These are phyloP conservation scores for Alisma plantagoaquatica DNA, from an alignment of 106 monocot genomes.

Conservation along the genomic window DNA sequence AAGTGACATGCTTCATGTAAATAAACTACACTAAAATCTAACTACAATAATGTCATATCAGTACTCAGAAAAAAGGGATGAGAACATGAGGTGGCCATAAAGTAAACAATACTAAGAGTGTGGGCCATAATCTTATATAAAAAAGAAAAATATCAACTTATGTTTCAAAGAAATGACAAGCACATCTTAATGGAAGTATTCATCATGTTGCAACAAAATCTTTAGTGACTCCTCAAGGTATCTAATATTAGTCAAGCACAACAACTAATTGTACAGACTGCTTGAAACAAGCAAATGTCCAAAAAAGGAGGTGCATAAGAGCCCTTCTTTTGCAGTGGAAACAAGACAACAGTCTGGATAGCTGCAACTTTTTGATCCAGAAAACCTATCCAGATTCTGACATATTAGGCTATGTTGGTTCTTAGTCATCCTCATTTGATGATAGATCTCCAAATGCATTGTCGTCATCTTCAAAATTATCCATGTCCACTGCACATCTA, in stretches of 20 bases:
- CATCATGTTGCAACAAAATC: conserved; percentile 72
- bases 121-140: background rate
- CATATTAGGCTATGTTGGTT: conserved; percentile 81
- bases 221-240: conserved; percentile 89
- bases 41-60: too few relatives aligned
- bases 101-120: too few relatives aligned
- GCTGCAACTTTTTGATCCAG: conserved; percentile 98
- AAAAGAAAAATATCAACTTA: conserved; percentile 18
- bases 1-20: too few relatives aligned
- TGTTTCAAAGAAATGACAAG: conserved; percentile 78
- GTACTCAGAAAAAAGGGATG: too few relatives aligned
- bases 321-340: conserved; percentile 78
- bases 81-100: too few relatives aligned
- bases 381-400: conserved; percentile 90
- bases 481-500: conserved; percentile 80
- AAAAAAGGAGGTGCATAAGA: conserved; percentile 56
- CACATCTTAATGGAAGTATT: conserved; percentile 98
- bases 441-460: conserved; percentile 81
- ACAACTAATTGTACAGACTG: too few relatives aligned
- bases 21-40: too few relatives aligned
- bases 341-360: conserved; percentile 89
- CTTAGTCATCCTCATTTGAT: conserved; percentile 88
- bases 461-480: conserved; percentile 59
- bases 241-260: conserved; percentile 46
- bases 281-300: too few relatives aligned